Percentiles rank a stretch among this genome's conserved stretches.
These are phyloP conservation scores for Stemphylium beticola DNA, from an alignment of 2,329 filamentous ascomycete genomes.

Conservation along the genomic window DNA sequence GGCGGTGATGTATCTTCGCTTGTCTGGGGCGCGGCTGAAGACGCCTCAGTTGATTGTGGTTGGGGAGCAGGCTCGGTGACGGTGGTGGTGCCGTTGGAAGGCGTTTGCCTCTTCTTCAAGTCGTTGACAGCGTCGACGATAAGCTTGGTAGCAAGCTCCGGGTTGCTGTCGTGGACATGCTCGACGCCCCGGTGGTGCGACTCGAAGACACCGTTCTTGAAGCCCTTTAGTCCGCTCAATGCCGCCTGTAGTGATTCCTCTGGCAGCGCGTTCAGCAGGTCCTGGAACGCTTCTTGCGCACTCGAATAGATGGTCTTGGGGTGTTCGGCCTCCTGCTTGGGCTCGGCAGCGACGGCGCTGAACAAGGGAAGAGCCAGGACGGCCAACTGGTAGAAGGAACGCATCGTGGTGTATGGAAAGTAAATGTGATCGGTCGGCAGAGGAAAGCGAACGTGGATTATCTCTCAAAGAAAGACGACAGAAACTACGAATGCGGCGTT, in stretches of 20 bases:
- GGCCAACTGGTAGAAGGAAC: constrained; percentile 36
- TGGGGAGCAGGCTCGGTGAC: not conserved
- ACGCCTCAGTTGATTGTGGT: not conserved
- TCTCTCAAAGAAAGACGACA: constrained; percentile 7
- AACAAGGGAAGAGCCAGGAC: constrained; percentile 43
- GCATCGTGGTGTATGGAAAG: constrained; percentile 31
- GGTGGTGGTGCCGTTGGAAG: constrained; percentile 33
- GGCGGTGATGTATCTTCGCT: constrained; percentile 12
- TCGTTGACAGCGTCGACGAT: constrained; percentile 66
- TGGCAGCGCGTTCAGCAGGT: constrained; percentile 63
- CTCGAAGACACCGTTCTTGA: constrained; percentile 71
- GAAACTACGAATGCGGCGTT: constrained; percentile 23
- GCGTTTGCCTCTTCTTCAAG: constrained; percentile 51
- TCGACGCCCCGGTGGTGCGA: constrained; percentile 69
- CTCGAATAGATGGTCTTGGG: constrained; percentile 35
- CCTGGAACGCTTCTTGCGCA: constrained; percentile 57
- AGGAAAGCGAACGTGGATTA: constrained; percentile 11
- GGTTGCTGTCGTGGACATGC: constrained; percentile 66
- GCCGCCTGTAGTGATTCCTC: constrained; percentile 69
- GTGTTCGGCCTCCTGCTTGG: constrained; percentile 23
- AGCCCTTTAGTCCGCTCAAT: constrained; percentile 68
- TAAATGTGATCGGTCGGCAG: not conserved
- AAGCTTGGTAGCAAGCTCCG: constrained; percentile 66
- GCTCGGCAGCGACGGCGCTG: constrained; percentile 27
- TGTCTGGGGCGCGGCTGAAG: constrained; percentile 7